Evolutionary conservation across 805 yeast species (phyloP), one percentile per base, ranked within the genome.

Genomic region (Starmerella tilneyi): DNA sequence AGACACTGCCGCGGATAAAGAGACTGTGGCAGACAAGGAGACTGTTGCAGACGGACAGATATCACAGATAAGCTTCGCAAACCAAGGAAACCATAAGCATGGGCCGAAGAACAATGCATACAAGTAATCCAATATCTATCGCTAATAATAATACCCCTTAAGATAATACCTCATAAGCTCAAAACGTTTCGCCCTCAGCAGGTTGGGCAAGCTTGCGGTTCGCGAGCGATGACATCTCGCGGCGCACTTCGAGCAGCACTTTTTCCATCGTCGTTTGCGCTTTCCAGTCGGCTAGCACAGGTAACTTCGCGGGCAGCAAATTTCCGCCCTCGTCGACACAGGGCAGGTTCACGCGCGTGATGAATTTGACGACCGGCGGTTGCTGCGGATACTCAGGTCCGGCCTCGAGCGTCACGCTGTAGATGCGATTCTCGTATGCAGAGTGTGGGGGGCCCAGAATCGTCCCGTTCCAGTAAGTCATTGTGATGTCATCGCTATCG

Each of bases 381-480:
- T 72, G 62, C 50, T 83, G 92, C 1, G 99, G 99, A 62, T 92
- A 92, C 6, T 72, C 67, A 5, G 75, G 77, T 17, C 86, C 96
- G 62, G 96, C 88, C 51, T 76, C 78, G 40, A 92, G 76, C 43
- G 74, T 77, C 45, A 92, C 70, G 28, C 84, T 79, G 63, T 92
- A 92, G 51, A 92, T 92, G 60, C 98, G 74, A 64, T 92, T 92
- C 63, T 88, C 96, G 62, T 89, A 96, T 22, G 75, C 69, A 41
- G 78, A 76, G 59, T 83, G 94, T 28, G 98, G 98, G 4, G 99
- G 98, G 0, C 99, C 99, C 53, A 92, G 69, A 43, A 92, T 89
- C 27, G 99, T 92, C 11, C 96, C 98, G 65, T 88, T 92, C 99
- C 99, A 92, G 57, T 81, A 66, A 9, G 94, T 82, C 94, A 92